These are phyloP conservation scores for Adansonia grandidieri DNA, from an alignment of 441 rosid genomes.

Conservation along the genomic window DNA sequence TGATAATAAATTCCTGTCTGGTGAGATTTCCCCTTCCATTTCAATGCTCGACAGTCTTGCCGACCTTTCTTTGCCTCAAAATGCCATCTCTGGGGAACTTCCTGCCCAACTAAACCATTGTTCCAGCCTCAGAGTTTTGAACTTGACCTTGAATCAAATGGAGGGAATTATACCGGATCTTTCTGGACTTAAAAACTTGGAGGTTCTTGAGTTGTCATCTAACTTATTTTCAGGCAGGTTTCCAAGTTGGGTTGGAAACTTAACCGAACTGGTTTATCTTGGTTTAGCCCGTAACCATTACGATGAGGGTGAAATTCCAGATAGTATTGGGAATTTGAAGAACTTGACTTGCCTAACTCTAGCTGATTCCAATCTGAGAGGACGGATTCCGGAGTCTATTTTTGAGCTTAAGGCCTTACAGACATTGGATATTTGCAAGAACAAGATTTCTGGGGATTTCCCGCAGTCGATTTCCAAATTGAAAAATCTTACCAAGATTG, in stretches of 20 bases:
- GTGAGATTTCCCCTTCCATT: slow-evolving; percentile 66
- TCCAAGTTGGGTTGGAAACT: slow-evolving; percentile 69
- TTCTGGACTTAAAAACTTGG: slow-evolving; percentile 51
- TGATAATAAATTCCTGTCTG: slow-evolving; percentile 53
- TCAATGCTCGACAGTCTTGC: slow-evolving; percentile 52
- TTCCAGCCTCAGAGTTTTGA: slow-evolving; percentile 56
- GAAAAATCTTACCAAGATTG: slow-evolving; percentile 60
- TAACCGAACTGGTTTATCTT: slow-evolving; percentile 53
- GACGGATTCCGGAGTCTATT: slow-evolving; percentile 68
- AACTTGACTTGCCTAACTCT: slow-evolving; percentile 55
- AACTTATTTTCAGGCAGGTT: slow-evolving; percentile 64
- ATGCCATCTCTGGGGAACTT: slow-evolving; percentile 56
- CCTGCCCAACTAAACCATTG: slow-evolving; percentile 57
- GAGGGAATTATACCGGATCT: slow-evolving; percentile 66
- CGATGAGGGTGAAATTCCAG: slow-evolving; percentile 59
- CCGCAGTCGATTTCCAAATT: slow-evolving; percentile 57
- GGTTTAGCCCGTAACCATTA: slow-evolving; percentile 52
- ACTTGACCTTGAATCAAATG: slow-evolving; percentile 58
- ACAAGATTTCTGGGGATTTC: slow-evolving; percentile 55
- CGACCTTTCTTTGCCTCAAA: slow-evolving; percentile 49
- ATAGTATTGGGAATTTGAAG: slow-evolving; percentile 57
- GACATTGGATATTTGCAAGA: slow-evolving; percentile 61
- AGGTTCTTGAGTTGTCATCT: slow-evolving; percentile 52
- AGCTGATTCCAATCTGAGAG: slow-evolving; percentile 44
- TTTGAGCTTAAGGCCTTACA: slow-evolving; percentile 46